Base-by-base conservation (phyloP, 257 asterid species). In the Dorcoceras hygrometricum region DNA sequence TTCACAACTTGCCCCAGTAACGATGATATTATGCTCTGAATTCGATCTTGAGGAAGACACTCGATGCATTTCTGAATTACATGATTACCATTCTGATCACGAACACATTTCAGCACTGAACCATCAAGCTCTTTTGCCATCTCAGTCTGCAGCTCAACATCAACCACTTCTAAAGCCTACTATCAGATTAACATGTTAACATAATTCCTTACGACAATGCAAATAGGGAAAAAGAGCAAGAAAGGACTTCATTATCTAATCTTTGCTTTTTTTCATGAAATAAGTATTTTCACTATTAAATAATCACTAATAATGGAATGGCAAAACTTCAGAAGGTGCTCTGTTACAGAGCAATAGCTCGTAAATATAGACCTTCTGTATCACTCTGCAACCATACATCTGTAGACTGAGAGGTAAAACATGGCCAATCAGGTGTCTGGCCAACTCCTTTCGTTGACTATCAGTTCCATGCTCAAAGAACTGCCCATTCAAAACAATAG, bases 301-400 rank as follows among this genome's bases (percentile, higher is more conserved):
- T 39, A 18, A 39, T 39, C 43, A 12, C n/a, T 39, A 3, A 39
- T 12, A 39, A 39, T 10, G 50, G 50, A 39, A 12, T 39, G 4
- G 50, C 3, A 39, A 39, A 39, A 39, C 50, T 39, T 39, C 50
- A 39, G 50, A 39, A 11, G 50, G 6, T 10, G 50, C 5, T 3
- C 8, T 31, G 31, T 62, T 55, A 19, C 48, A 60, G 64, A 32
- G 29, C 50, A 39, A 54, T 31, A 43, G 73, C 67, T 79, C 34
- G 27, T 10, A 54, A 66, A 71, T 27, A 61, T 29, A 63, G 43
- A 93, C 97, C 97, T 93, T 93, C 75, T 93, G 99, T 74, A 90
- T 80, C 56, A 93, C 97, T 83, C 99, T 79, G 90, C 99, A 93
- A 54, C 99, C 97, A 75, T 90, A 93, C 91, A 85, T 90, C 70